phyloP scores from a whole-genome alignment of 2,329 filamentous ascomycete genomes.

The Fusarium nelsonii region DNA sequence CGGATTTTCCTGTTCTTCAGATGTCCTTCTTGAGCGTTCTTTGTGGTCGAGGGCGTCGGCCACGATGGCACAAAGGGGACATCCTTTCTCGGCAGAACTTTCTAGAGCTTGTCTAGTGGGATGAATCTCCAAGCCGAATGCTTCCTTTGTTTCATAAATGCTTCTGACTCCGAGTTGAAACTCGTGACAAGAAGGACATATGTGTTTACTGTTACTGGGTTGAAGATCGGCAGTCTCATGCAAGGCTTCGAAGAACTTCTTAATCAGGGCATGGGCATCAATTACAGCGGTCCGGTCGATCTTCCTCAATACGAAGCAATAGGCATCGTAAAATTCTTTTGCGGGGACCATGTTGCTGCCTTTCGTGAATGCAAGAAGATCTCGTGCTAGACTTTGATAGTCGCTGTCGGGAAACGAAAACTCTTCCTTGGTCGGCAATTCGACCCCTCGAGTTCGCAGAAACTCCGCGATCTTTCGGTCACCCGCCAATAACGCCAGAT shows the following conservation, averaged over 20 bases:
- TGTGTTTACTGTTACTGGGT: not conserved
- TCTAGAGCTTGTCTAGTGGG: no score
- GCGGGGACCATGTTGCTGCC: not conserved
- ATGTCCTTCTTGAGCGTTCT: not conserved
- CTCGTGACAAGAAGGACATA: not conserved
- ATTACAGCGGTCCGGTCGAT: fast-evolving
- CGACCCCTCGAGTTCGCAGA: not conserved
- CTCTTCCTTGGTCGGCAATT: not conserved
- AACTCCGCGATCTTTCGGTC: not conserved
- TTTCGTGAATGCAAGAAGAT: not conserved
- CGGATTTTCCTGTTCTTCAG: no score
- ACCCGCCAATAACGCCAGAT: not conserved
- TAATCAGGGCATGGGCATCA: not conserved
- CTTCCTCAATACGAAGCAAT: not conserved
- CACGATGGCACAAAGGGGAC: not conserved
- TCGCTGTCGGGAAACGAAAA: not conserved
- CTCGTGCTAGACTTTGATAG: not conserved
- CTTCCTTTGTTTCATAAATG: not conserved
- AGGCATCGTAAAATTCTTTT: not conserved
- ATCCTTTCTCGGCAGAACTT: not conserved
- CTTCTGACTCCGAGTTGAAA: not conserved
- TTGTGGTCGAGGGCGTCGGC: not conserved
- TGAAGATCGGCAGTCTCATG: not conserved
- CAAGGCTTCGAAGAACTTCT: not conserved
- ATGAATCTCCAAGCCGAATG: not conserved